Evolutionary conservation across 108 stramenopile genomes (phyloP), one percentile per base, ranked within the genome.

Genomic region (Stephanodiscus triporus): DNA sequence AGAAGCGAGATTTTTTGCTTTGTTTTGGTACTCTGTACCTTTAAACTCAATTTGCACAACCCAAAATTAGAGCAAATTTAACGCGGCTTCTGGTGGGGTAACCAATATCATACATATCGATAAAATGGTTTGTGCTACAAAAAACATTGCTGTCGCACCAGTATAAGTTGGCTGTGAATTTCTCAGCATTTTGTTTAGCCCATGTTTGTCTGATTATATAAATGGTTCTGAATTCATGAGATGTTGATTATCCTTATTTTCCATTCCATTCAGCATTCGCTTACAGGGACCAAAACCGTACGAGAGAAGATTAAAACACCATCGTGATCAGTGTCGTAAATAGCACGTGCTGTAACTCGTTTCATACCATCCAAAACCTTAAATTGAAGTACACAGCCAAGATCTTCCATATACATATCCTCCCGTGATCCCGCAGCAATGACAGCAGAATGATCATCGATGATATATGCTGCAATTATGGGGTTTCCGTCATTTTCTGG

Each of bases 371-470:
- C 38, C 11, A 34, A 20, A 22, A 81, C 16, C 13, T 82, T 62
- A 57, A 82, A 82, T 45, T 61, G 75, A 34, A 81, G 30, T 2
- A 70, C 64, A 37, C 82, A 78, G 9, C 82, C 82, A 63, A 68
- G 70, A 59, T 61, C 59, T 14, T 49, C 68, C 68, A 83, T 75
- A 26, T 76, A 50, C 78, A 86, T 73, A 50, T 86, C 85, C 30
- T 84, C 76, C 54, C 67, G 68, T 13, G 85, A 81, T 54, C 79
- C 85, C 22, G 85, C 85, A 34, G 83, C 85, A 29, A 86, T 29
- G 36, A 86, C 51, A 50, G 75, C 56, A 9, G 66, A 70, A 26
- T 56, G 24, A 34, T 86, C 60, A 66, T 84, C 82, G 23, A 77
- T n/a, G 23, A 86, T 69, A 37, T 86, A 86, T n/a, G 80, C 85